Conservation (phyloP, 805 yeast genomes). For the Brettanomyces naardenensis region DNA sequence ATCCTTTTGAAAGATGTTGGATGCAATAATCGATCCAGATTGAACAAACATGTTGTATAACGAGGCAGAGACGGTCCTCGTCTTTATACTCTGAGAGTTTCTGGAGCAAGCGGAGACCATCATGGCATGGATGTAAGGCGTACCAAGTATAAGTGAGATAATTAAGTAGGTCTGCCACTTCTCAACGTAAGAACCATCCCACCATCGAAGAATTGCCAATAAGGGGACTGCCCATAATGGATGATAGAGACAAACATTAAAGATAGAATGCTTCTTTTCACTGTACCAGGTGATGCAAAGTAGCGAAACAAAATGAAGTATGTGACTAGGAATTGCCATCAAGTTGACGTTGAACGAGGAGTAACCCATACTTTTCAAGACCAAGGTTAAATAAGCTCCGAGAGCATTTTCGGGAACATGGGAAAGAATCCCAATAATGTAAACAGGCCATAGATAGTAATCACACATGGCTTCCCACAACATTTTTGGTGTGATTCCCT, state of each 20-base stretch:
- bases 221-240: conserved; percentile 8
- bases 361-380: conserved; percentile 40
- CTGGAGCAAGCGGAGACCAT: conserved; percentile 25
- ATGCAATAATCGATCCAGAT: conserved; percentile 20
- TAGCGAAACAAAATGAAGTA: conserved; percentile 24
- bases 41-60: conserved; percentile 24
- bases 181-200: too few relatives aligned
- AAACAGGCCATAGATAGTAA: conserved; percentile 49
- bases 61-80: conserved; percentile 26
- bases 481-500: too few relatives aligned
- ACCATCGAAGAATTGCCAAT: conserved; percentile 7
- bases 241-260: conserved; percentile 33
- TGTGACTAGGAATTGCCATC: conserved; percentile 39
- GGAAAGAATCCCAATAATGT: conserved; percentile 31
- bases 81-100: conserved; percentile 21
- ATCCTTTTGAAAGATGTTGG: conserved; percentile 22
- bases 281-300: conserved; percentile 23
- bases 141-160: conserved; percentile 22
- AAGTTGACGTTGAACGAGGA: conserved; percentile 41
- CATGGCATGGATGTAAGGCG: conserved; percentile 34
- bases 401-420: conserved; percentile 29
- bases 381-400: conserved; percentile 35
- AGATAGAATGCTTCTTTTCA: too few relatives aligned
- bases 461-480: too few relatives aligned
- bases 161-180: conserved; percentile 13